phyloP scores from a whole-genome alignment of 1,284 basidiomycete genomes.

The Puccinia coronata region DNA sequence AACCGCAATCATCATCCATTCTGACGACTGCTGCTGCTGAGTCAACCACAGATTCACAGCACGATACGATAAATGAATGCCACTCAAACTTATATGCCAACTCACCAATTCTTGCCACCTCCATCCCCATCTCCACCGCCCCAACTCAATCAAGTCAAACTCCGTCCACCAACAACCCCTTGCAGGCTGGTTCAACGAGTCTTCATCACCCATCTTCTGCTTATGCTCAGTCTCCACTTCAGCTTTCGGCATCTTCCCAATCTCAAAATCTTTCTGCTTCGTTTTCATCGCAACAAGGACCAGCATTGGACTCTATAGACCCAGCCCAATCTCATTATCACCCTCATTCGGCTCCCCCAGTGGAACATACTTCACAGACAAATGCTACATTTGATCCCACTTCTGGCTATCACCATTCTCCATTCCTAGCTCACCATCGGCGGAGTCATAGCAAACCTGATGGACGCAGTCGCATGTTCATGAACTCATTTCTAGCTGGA shows the following conservation, averaged over 20 bases:
- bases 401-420: constrained; percentile 3
- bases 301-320: not conserved
- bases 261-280: constrained; percentile 4
- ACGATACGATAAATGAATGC: constrained; percentile 26
- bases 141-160: not conserved
- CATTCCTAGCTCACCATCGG: constrained; percentile 33
- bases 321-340: constrained; percentile 5
- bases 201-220: constrained; percentile 4
- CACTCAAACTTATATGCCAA: constrained; percentile 4
- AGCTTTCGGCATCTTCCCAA: not conserved
- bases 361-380: not conserved
- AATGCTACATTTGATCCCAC: not conserved
- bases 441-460: constrained; percentile 48
- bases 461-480: constrained; percentile 21
- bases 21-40: constrained; percentile 15
- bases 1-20: constrained; percentile 7
- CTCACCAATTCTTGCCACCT: not conserved
- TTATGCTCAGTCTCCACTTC: constrained; percentile 1
- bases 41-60: not conserved
- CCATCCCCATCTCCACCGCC: not conserved
- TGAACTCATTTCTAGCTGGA: constrained; percentile 9
- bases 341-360: not conserved
- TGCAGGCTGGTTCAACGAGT: not conserved
- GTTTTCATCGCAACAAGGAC: constrained; percentile 18
- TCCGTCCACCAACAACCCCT: not conserved